Evolutionary conservation across 148 eudicot genomes (phyloP), one percentile per base, ranked within the genome.

Genomic region (Polygonum aviculare): DNA sequence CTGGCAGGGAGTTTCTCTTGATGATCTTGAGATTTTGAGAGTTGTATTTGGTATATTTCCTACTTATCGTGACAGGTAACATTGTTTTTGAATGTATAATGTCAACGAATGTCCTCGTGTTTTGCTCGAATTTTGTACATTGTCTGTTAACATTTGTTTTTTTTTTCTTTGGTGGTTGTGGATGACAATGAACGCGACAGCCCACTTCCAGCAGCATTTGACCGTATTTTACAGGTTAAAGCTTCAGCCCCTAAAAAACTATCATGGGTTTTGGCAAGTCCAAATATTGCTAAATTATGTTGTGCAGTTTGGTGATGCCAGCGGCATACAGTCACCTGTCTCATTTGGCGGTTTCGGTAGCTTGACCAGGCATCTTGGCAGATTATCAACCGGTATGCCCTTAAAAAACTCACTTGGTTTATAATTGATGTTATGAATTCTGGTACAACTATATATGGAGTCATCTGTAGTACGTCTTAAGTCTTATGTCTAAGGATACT

Each of bases 261-360:
- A 59, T 16, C 39, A 79, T 81, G 63, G 52, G 78, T 81, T 70
- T 16, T 77, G 76, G 40, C 80, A 81, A 74, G 36, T 69, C 78
- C 80, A 78, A 82, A 47, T 48, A 22, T 82, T 77, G 71, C 80
- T 77, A 26, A 82, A 69, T 51, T 75, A 57, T 78, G 39, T 73
- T 77, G 74, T 89, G 90, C 94, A 95, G 98, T 95, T 95, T 81
- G 98, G 98, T 19, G 98, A 95, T 86, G 97, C 98, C 74, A 95
- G 98, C 72, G 98, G 98, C 75, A 90, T 95, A 81, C 98, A 95
- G 73, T 95, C 98, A 74, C 98, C 98, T 0, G 97, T 95, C 80
- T 95, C 98, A 45, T 95, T 95, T 81, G 98, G 98, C 74, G 98
- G 98, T 77, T 95, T 95, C 75, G 98, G 98, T 74, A 95, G 98